A percentile compares a stretch with the other conserved stretches of the same genome.
phyloP scores from a whole-genome alignment of 306 rosid genomes.

The Glycine latifolia region DNA sequence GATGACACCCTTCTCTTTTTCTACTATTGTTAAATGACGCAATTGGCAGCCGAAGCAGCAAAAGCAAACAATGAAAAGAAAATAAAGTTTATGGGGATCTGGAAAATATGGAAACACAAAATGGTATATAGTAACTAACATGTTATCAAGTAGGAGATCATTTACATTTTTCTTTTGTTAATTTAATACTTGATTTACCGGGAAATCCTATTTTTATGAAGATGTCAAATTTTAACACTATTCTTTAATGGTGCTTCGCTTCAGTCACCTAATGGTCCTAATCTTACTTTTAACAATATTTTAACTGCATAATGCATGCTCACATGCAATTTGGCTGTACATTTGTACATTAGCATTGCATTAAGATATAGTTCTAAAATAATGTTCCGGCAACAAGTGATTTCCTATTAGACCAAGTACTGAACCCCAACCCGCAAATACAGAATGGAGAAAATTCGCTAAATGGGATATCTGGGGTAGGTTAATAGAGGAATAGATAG shows the following conservation, averaged over 20 bases:
- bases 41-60: neutral
- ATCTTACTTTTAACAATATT: neutral
- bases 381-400: neutral
- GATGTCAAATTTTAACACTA: neutral
- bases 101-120: constrained; percentile 22
- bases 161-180: neutral
- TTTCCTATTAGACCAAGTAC: constrained; percentile 9
- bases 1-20: constrained; percentile 1
- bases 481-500: neutral
- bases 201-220: constrained; percentile 5
- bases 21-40: neutral
- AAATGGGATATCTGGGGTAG: neutral
- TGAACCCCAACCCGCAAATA: neutral
- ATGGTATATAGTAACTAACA: constrained; percentile 10
- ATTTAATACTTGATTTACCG: neutral
- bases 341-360: constrained; percentile 18
- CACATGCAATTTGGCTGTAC: neutral
- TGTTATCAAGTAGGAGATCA: neutral
- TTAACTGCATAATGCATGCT: constrained; percentile 5
- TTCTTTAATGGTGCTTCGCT: constrained; percentile 2
- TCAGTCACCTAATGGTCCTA: neutral
- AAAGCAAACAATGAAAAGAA: constrained; percentile 19
- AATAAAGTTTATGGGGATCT: neutral
- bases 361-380: constrained; percentile 4
- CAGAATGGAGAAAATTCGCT: neutral